phyloP scores from a whole-genome alignment of 2,329 filamentous ascomycete genomes.

The Talaromyces sp. region DNA sequence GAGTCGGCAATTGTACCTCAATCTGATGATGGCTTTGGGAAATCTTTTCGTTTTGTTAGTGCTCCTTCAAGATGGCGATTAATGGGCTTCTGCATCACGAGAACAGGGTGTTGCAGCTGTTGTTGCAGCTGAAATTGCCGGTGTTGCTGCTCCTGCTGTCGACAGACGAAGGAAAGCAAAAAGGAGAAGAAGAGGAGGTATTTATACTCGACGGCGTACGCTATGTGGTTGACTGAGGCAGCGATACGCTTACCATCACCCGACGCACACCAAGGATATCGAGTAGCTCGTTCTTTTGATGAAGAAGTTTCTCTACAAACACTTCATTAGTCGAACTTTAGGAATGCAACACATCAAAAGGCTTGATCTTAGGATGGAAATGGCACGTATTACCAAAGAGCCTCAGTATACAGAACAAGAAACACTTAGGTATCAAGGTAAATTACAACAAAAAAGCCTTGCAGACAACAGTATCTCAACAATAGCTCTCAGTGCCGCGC shows the following conservation, averaged over 20 bases:
- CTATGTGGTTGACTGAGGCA: neutral
- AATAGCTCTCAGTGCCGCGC: too few species aligned
- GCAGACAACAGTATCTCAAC: too few species aligned
- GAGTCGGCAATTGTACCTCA: too few species aligned
- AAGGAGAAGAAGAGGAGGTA: neutral
- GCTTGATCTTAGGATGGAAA: too few species aligned
- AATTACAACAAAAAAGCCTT: too few species aligned
- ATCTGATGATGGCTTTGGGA: neutral
- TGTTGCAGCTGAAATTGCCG: neutral
- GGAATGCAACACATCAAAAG: too few species aligned
- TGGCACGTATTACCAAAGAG: too few species aligned
- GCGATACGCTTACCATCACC: neutral
- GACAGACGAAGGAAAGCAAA: slow-evolving; percentile 10
- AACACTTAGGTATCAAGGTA: too few species aligned
- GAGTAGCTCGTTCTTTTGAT: neutral
- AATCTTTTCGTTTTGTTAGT: neutral
- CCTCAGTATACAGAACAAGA: too few species aligned
- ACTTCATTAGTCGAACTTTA: too few species aligned
- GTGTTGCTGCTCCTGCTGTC: neutral
- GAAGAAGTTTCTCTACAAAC: neutral
- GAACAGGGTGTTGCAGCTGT: neutral
- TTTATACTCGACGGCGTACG: neutral
- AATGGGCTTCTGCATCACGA: neutral
- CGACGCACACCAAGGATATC: neutral
- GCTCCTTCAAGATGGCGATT: neutral